phyloP scores from a whole-genome alignment of 176 grass and related monocot genomes.

The Oryza nivara region DNA sequence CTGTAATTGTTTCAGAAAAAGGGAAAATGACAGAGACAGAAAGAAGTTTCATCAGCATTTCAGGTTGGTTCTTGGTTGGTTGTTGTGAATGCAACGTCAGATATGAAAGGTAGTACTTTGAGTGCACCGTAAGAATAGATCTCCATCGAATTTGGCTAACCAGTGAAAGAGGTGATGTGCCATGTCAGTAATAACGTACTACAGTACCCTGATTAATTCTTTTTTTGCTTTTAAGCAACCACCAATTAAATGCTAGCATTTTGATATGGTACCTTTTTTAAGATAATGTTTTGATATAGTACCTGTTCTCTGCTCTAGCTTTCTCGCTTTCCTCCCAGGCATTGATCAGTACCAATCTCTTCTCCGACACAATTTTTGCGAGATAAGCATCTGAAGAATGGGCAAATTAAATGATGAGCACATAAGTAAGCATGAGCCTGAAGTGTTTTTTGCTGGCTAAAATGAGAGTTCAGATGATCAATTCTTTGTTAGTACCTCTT shows the following conservation, averaged over 20 bases:
- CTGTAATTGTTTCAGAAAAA: slow-evolving; percentile 25
- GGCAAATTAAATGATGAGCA: neutral
- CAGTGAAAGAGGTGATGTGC: slow-evolving; percentile 18
- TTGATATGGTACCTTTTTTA: neutral
- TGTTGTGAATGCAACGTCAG: slow-evolving; percentile 33
- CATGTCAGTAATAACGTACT: slow-evolving; percentile 20
- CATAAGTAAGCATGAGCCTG: neutral
- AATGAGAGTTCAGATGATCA: neutral
- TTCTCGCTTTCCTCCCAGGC: slow-evolving; percentile 79
- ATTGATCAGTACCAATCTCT: slow-evolving; percentile 58
- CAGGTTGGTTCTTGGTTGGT: neutral
- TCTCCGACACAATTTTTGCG: slow-evolving; percentile 56
- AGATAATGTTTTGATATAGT: slow-evolving; percentile 9
- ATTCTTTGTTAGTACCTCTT: slow-evolving; percentile 37
- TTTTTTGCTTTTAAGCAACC: slow-evolving; percentile 37
- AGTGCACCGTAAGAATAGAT: slow-evolving; percentile 45
- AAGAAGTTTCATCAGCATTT: slow-evolving; percentile 15
- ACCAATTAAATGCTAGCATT: neutral
- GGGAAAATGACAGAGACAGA: neutral
- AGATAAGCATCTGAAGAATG: slow-evolving; percentile 55
- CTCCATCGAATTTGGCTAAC: neutral
- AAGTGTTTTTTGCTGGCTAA: neutral
- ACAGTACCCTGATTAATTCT: neutral
- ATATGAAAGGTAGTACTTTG: slow-evolving; percentile 30
- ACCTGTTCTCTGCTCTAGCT: slow-evolving; percentile 74